Percentiles rank a stretch among this genome's conserved stretches.
Conservation (phyloP, 768 basidiomycete species). For the Heimioporus sp. region DNA sequence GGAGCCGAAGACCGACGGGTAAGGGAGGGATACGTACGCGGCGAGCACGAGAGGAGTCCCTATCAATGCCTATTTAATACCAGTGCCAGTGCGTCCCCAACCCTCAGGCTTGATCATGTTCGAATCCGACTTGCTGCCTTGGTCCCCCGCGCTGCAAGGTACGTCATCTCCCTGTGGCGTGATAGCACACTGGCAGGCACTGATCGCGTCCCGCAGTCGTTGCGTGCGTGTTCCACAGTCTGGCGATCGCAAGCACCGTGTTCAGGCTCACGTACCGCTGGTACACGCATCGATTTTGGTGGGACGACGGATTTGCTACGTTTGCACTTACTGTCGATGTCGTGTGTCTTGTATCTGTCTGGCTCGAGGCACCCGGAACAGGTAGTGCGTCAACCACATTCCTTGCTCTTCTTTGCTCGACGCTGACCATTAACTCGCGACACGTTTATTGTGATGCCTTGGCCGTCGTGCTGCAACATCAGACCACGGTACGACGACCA, state of each 20-base stretch:
- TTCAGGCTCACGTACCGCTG: constrained; percentile 23
- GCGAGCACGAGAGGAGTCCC: too few species aligned
- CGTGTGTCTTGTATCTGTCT: constrained; percentile 6
- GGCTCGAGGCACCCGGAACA: not conserved
- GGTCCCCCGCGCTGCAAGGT: too few species aligned
- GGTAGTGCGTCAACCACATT: not conserved
- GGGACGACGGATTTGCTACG: constrained; percentile 29
- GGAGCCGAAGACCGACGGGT: too few species aligned
- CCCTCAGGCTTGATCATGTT: too few species aligned
- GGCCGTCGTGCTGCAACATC: not conserved
- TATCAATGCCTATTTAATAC: too few species aligned
- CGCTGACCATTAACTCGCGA: not conserved
- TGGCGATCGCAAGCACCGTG: constrained; percentile 23
- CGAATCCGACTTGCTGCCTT: too few species aligned
- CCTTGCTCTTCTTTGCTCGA: not conserved
- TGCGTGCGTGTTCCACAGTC: constrained; percentile 12
- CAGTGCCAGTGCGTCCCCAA: too few species aligned
- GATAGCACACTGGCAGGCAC: not conserved
- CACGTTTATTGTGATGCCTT: not conserved
- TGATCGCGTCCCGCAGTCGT: constrained; percentile 10
- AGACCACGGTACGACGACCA: not conserved
- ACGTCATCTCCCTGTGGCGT: too few species aligned
- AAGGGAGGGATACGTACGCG: too few species aligned
- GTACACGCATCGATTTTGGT: constrained; percentile 23
- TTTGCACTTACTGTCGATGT: constrained; percentile 21